Conservation (phyloP, 2,329 filamentous ascomycete genomes). For the Orbilia oligospora region DNA sequence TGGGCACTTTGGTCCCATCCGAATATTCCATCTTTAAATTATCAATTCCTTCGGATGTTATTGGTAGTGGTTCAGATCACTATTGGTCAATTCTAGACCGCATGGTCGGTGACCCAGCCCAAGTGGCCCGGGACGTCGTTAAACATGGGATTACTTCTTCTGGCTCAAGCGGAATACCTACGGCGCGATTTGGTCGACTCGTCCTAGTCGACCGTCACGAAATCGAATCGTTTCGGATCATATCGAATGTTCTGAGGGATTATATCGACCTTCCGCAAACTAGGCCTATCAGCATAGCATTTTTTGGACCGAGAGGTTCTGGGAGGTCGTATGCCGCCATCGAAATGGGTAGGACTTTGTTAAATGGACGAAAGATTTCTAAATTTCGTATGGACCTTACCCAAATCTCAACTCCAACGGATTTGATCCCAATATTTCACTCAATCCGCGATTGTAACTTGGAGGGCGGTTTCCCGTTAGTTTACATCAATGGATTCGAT, state of each 20-base stretch:
- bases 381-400: slow-evolving; percentile 48
- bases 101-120: slow-evolving; percentile 41
- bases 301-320: slow-evolving; percentile 41
- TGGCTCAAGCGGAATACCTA: slow-evolving; percentile 33
- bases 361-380: slow-evolving; percentile 27
- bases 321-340: slow-evolving; percentile 42
- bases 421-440: slow-evolving; percentile 40
- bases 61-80: slow-evolving; percentile 45
- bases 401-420: slow-evolving; percentile 16
- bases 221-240: slow-evolving; percentile 50
- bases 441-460: slow-evolving; percentile 53
- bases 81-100: slow-evolving; percentile 53
- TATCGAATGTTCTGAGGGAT: slow-evolving; percentile 41
- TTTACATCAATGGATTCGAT: slow-evolving; percentile 54
- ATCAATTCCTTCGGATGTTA: slow-evolving; percentile 37
- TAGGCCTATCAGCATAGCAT: slow-evolving; percentile 44
- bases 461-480: slow-evolving; percentile 41
- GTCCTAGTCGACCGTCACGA: slow-evolving; percentile 48
- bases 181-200: slow-evolving; percentile 40
- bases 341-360: slow-evolving; percentile 28
- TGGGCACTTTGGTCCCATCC: slow-evolving; percentile 1
- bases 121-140: slow-evolving; percentile 40
- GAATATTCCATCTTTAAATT: slow-evolving; percentile 39
- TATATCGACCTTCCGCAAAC: slow-evolving; percentile 51
- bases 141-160: slow-evolving; percentile 28